A percentile compares a stretch with the other conserved stretches of the same genome.
Evolutionary conservation across 441 rosid species (phyloP).

Genomic region (Sinapis alba): DNA sequence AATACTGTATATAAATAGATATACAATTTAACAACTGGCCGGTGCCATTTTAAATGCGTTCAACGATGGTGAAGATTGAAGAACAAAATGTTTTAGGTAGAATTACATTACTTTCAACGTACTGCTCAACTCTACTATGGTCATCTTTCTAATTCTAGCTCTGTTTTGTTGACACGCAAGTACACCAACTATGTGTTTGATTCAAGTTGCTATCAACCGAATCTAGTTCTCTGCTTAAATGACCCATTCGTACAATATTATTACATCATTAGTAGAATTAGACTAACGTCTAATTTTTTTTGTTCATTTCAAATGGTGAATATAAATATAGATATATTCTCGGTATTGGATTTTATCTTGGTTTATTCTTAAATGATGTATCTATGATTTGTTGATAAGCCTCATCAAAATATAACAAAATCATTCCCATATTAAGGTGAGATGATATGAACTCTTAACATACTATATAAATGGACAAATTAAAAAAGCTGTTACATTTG

Average conservation of each 20-base stretch:
- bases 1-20: background rate
- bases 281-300: background rate
- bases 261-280: background rate
- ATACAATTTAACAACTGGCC: background rate
- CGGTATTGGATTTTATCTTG: background rate
- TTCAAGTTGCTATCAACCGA: background rate
- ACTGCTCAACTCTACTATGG: background rate
- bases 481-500: background rate
- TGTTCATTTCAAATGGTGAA: background rate
- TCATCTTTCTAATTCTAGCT: background rate
- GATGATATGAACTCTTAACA: background rate
- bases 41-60: constrained; percentile 7
- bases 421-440: background rate
- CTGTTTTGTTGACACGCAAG: constrained; percentile 5
- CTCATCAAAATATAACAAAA: background rate
- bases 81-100: background rate
- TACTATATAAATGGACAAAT: background rate
- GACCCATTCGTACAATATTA: background rate
- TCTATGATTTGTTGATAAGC: background rate
- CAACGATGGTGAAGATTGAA: background rate
- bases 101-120: background rate
- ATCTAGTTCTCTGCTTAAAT: background rate
- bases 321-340: background rate
- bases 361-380: background rate
- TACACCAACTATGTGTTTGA: background rate